A percentile compares a stretch with the other conserved stretches of the same genome.
Evolutionary conservation across 805 yeast species (phyloP).

Genomic region (Suhomyces faveliae): DNA sequence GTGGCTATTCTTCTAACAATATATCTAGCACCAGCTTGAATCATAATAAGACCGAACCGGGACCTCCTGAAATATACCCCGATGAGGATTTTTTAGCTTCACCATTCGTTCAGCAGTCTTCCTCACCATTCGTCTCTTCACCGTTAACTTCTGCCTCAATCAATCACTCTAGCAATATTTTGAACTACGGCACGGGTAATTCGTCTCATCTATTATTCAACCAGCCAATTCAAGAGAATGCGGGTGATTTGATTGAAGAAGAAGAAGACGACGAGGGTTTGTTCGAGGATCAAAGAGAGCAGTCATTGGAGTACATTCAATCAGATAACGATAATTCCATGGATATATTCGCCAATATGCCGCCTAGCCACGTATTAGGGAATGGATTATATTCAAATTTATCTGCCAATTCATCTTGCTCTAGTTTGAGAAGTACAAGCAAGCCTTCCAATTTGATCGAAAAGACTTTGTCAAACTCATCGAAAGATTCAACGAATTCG

Average conservation of each 20-base stretch:
- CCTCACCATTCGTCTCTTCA: conserved; percentile 17
- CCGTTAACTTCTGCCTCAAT: conserved; percentile 10
- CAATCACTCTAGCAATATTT: conserved; percentile 4
- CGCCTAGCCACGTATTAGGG: conserved; percentile 18
- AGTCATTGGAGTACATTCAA: conserved; percentile 8
- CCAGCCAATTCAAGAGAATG: conserved; percentile 31
- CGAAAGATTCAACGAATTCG: conserved; percentile 25
- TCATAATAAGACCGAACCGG: conserved; percentile 17
- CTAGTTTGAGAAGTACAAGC: conserved; percentile 25
- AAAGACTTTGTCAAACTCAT: conserved; percentile 33
- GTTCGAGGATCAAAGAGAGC: conserved; percentile 9
- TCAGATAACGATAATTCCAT: conserved; percentile 9
- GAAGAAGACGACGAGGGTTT: conserved; percentile 19
- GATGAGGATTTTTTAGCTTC: conserved; percentile 32
- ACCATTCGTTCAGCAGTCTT: conserved; percentile 24
- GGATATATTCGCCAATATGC: conserved; percentile 19
- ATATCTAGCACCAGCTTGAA: conserved; percentile 1
- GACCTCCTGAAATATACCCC: conserved; percentile 16
- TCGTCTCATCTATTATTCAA: conserved; percentile 21
- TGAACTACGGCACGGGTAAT: conserved; percentile 9
- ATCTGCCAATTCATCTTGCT: conserved; percentile 35
- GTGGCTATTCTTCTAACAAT: conserved; percentile 7
- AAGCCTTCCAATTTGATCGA: conserved; percentile 22
- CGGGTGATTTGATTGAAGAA: conserved; percentile 19
- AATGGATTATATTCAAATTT: conserved; percentile 23